Conservation (phyloP, 2,329 filamentous ascomycete species). For the Dryadomyces quercus-mongolicae region DNA sequence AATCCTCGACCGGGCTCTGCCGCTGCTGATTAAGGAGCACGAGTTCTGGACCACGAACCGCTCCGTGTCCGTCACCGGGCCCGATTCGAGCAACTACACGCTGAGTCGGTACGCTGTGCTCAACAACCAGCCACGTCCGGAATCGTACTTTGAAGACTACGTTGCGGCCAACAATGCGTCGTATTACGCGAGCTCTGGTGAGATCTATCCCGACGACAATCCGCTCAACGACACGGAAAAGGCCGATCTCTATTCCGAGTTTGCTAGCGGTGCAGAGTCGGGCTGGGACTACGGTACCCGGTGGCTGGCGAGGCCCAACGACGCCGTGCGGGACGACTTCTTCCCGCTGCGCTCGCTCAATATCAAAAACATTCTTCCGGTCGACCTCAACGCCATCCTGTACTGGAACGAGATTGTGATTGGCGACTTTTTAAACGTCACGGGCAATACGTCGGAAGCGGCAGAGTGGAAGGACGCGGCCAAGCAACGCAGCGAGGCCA, state of each 20-base stretch:
- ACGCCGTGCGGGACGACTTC: constrained; percentile 46
- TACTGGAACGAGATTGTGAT: constrained; percentile 54
- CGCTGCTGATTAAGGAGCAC: constrained; percentile 51
- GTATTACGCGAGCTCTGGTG: constrained; percentile 46
- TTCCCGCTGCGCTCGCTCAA: constrained; percentile 56
- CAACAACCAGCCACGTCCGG: constrained; percentile 55
- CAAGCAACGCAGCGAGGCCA: constrained; percentile 42
- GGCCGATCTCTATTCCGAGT: constrained; percentile 43
- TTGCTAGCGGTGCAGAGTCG: constrained; percentile 53
- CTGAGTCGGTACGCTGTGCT: constrained; percentile 46
- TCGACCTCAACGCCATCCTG: constrained; percentile 57
- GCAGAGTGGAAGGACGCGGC: constrained; percentile 37
- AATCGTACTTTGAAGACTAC: constrained; percentile 56
- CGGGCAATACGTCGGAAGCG: constrained; percentile 37
- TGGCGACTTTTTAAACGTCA: constrained; percentile 36
- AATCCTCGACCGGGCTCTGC: constrained; percentile 47
- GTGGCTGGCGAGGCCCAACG: constrained; percentile 43
- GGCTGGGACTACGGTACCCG: constrained; percentile 53
- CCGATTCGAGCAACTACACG: constrained; percentile 33
- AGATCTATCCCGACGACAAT: constrained; percentile 40
- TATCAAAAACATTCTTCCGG: constrained; percentile 43
- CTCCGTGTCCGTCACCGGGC: constrained; percentile 36
- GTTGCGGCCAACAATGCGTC: constrained; percentile 51
- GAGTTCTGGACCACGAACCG: constrained; percentile 51
- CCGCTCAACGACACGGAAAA: constrained; percentile 40